phyloP scores from a whole-genome alignment of 768 basidiomycete species.

The Hebeloma cylindrosporum region DNA sequence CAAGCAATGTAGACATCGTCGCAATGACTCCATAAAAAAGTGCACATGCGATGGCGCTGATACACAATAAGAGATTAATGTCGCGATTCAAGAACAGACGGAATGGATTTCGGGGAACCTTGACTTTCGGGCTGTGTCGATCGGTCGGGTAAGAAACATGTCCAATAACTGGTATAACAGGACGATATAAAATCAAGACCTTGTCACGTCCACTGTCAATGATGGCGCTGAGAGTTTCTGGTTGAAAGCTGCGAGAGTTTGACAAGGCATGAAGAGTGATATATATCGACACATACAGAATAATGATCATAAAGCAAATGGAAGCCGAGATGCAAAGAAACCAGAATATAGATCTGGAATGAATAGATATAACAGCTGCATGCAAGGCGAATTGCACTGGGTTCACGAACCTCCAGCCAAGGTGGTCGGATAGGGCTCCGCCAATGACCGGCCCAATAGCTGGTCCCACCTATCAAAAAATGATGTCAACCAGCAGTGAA shows the following conservation, averaged over 20 bases:
- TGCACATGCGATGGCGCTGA: conserved; percentile 52
- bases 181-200: conserved; percentile 49
- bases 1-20: conserved; percentile 61
- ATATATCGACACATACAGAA: conserved; percentile 50
- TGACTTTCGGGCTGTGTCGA: conserved; percentile 29
- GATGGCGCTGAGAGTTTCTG: conserved; percentile 54
- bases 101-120: conserved; percentile 54
- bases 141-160: conserved; percentile 27
- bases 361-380: neutral
- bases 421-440: conserved; percentile 53
- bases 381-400: neutral
- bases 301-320: conserved; percentile 44
- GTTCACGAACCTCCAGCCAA: conserved; percentile 69
- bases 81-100: conserved; percentile 54
- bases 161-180: conserved; percentile 49
- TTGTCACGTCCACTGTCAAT: conserved; percentile 53
- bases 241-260: conserved; percentile 44
- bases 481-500: conserved; percentile 3
- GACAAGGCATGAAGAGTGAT: too few species aligned
- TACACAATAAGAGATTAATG: conserved; percentile 50
- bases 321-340: conserved; percentile 53
- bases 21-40: conserved; percentile 63
- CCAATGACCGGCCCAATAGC: conserved; percentile 59
- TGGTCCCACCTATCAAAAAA: conserved; percentile 51
- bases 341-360: conserved; percentile 58